Base-by-base conservation (phyloP, 164 flowering plant species). In the grape (Vitis vinifera) region DNA sequence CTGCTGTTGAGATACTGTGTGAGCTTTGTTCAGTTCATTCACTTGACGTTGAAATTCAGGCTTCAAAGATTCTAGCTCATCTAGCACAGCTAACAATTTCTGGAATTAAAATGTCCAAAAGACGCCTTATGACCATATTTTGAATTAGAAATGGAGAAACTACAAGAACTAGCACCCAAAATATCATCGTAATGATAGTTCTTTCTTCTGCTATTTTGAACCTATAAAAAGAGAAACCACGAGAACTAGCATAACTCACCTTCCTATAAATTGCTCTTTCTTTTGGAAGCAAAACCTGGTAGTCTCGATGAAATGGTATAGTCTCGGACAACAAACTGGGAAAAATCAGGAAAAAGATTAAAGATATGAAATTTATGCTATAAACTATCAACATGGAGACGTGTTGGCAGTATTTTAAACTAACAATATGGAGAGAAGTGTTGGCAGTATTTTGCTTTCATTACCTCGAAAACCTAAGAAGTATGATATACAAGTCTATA, bases 401-500 rank as follows among this genome's bases (percentile, higher is more conserved):
- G 0, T 8, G 6, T 44, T 2, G 27, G 27, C 27, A 23, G 27
- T 23, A 23, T 1, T 23, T 23, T 23, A 52, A 15, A n/a, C 16
- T 13, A 16, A n/a, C 29, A 3, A 31, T n/a, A 15, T 27, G n/a
- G n/a, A 15, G 6, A 49, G 48, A 64, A 71, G 51, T 7, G 55
- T 11, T 27, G 9, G 55, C 53, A 65, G n/a, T 30, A 55, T 30
- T 29, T 12, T 37, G 5, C 12, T 60, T 63, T 48, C 17, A 73
- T 76, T 83, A 93, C 99, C 98, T 96, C 68, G 96, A 85, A 82
- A 82, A 96, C 82, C 98, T 86, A 37, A 96, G 86, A 73, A 96
- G 98, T 59, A 93, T 91, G 31, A 92, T 72, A 76, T 91, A 93
- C 84, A 96, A 82, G 77, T 95, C 99, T 44, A 93, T 79, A 57